phyloP scores from a whole-genome alignment of 2,329 filamentous ascomycete species.

The Nemania serpens region DNA sequence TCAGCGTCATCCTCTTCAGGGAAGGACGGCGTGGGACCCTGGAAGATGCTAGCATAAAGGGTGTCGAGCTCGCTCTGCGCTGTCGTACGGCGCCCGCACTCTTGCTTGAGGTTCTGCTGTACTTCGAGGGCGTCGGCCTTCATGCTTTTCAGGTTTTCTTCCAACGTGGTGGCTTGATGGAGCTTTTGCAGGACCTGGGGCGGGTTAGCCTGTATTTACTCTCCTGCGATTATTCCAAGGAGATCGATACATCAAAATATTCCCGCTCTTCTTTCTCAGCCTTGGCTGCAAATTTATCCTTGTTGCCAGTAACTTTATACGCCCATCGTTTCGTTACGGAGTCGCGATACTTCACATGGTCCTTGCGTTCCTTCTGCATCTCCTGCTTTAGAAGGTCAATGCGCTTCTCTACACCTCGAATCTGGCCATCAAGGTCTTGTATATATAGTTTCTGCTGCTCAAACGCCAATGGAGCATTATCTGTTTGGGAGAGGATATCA shows the following conservation, averaged over 20 bases:
- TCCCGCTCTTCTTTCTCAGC: slow-evolving; percentile 60
- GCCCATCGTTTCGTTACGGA: slow-evolving; percentile 56
- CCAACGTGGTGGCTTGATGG: slow-evolving; percentile 50
- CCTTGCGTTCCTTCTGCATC: slow-evolving; percentile 53
- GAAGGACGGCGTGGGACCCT: slow-evolving; percentile 56
- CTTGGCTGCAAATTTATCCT: slow-evolving; percentile 53
- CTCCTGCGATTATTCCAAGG: background rate
- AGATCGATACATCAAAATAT: slow-evolving; percentile 52
- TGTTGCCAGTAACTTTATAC: slow-evolving; percentile 55
- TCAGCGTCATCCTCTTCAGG: slow-evolving; percentile 59
- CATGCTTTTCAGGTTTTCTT: slow-evolving; percentile 47
- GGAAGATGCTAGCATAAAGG: slow-evolving; percentile 59
- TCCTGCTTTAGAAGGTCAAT: slow-evolving; percentile 47
- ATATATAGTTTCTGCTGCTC: slow-evolving; percentile 53
- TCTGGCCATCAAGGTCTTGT: slow-evolving; percentile 49
- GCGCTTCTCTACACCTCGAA: slow-evolving; percentile 43
- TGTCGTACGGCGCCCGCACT: slow-evolving; percentile 43
- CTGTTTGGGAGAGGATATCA: slow-evolving; percentile 51
- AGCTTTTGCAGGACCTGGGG: slow-evolving; percentile 47
- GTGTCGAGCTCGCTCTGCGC: slow-evolving; percentile 54
- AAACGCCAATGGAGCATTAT: slow-evolving; percentile 53
- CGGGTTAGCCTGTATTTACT: background rate
- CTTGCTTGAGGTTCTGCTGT: slow-evolving; percentile 44
- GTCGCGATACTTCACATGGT: slow-evolving; percentile 59
- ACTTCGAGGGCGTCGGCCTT: slow-evolving; percentile 47